Evolutionary conservation across 331 rosid genomes (phyloP), one percentile per base, ranked within the genome.

Genomic region (Malus hybrid): DNA sequence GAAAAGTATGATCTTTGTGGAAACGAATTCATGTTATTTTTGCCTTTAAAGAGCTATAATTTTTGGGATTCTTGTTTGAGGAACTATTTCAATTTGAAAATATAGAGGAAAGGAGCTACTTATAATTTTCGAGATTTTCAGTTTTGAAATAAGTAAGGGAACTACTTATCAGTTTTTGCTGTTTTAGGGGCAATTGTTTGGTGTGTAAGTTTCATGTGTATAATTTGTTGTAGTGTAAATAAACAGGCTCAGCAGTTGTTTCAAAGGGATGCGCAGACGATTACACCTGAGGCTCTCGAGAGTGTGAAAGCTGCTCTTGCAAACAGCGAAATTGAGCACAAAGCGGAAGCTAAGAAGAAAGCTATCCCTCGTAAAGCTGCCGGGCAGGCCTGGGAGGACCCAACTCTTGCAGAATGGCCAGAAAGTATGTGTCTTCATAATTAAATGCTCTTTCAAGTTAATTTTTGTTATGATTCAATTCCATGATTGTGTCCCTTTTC

Each of bases 281-380:
- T 92, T 61, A 92, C 97, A 5, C 96, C 97, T 11, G 97, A 90
- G 82, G 99, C 99, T 56, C 87, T 95, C 3, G 96, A 92, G 86
- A 92, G 91, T 54, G 97, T 95, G 33, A 95, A 92, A 80, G 97
- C 99, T 24, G 99, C 97, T 7, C 90, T 95, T 73, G 96, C 97
- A 32, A 95, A 80, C 83, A 90, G 97, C 42, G 97, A 95, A 50
- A 87, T 88, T 19, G 99, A 95, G 85, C 91, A 87, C 76, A 95
- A 92, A 68, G 88, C 96, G 5, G 97, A 90, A 39, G 80, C 88
- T 0, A 95, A 92, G 77, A 92, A 84, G 97, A 95, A 90, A 82
- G 97, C 97, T 27, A 69, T 95, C 76, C 99, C 99, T 78, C 93
- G 97, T 16, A 95, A 90, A 84, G 99, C 97, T 76, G 97, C 97